Evolutionary conservation across 2,329 filamentous ascomycete species (phyloP), one percentile per base, ranked within the genome.

Genomic region (Plenodomus biglobosus): DNA sequence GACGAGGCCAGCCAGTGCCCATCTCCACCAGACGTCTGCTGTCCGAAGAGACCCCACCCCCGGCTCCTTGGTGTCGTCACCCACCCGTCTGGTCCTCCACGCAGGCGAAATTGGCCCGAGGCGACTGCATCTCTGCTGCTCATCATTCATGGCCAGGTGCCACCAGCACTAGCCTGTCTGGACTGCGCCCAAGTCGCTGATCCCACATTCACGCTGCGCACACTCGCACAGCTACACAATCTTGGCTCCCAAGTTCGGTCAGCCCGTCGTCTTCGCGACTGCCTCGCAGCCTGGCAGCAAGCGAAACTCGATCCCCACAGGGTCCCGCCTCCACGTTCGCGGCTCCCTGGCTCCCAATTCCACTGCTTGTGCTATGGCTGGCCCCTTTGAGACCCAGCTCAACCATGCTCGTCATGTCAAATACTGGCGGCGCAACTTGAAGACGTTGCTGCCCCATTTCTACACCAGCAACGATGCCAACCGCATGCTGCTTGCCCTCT

Each of bases 381-480:
- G 13, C 41, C 34, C 46, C 38, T 27, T 53, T 20, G 60, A 68
- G 38, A 53, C 58, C 30, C 56, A 44, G 6, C 57, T 74, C 46
- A 70, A 73, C 61, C 66, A 68, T 52, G 50, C 66, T 27, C 66
- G 62, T 48, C 94, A 99, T 71, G 78, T 94, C 68, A 90, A 87
- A 68, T 99, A 96, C 80, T 99, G 92, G 86, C 83, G 91, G 58
- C 86, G 92, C 68, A 96, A 92, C 70, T 81, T 94, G 56, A 87
- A 87, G 69, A 87, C 86, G 19, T 81, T 87, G 53, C 84, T 99
- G 6, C 94, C 94, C 0, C 81, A 85, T 38, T 80, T 84, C 54
- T 99, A 97, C 76, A 95, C 89, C 15, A 80, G 85, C 69, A 94
- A 88, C 70, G 94, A 99, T 75, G 90, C 90, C 59, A 92, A 87